A percentile compares a stretch with the other conserved stretches of the same genome.
Evolutionary conservation across 768 basidiomycete genomes (phyloP).

Genomic region (Panaeolus papilionaceus): DNA sequence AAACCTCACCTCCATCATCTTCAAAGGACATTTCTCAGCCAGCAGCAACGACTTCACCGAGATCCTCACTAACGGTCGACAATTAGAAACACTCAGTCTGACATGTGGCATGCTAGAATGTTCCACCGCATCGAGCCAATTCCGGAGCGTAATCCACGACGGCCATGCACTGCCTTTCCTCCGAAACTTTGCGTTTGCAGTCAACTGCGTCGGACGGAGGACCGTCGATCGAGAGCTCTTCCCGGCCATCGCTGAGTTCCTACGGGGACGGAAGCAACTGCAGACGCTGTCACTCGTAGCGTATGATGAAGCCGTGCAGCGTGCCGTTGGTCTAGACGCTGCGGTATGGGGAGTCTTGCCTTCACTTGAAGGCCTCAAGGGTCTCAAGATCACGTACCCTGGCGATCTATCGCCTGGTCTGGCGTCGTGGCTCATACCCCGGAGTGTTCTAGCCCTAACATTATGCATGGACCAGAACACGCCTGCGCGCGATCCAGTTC

Average conservation of each 20-base stretch:
- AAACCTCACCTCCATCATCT: constrained; percentile 69
- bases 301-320: constrained; percentile 49
- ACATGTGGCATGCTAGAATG: constrained; percentile 59
- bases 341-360: constrained; percentile 77
- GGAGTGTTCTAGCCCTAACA: constrained; percentile 53
- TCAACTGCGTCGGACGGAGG: constrained; percentile 48
- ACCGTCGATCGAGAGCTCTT: constrained; percentile 66
- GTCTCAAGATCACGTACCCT: constrained; percentile 67
- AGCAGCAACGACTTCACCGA: constrained; percentile 60
- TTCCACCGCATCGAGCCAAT: constrained; percentile 50
- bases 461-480: constrained; percentile 49
- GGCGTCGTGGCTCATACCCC: constrained; percentile 72
- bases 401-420: constrained; percentile 65
- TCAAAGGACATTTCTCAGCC: constrained; percentile 60
- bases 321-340: constrained; percentile 69
- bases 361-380: constrained; percentile 54
- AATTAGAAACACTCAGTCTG: constrained; percentile 67
- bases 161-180: constrained; percentile 60
- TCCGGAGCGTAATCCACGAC: constrained; percentile 44
- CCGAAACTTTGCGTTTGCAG: constrained; percentile 64
- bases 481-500: constrained; percentile 45
- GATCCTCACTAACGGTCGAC: constrained; percentile 64
- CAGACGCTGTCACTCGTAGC: constrained; percentile 59
- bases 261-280: constrained; percentile 60
- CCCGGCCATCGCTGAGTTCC: constrained; percentile 70